Evolutionary conservation across 2,329 filamentous ascomycete species (phyloP), one percentile per base, ranked within the genome.

Genomic region (Fusarium scirpi): DNA sequence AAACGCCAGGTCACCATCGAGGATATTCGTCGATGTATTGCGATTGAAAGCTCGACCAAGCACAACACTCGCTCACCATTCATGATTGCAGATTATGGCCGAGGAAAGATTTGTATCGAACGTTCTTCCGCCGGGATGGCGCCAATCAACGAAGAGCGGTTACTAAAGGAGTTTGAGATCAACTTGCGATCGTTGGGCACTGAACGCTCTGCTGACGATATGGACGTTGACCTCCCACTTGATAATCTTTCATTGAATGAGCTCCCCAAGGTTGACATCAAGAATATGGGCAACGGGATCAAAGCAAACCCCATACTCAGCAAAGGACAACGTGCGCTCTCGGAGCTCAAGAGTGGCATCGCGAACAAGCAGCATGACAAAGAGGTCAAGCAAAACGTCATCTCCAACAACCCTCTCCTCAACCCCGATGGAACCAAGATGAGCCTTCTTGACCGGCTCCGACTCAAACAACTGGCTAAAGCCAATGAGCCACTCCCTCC

Each of bases 361-460:
- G 82, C 79, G 4, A 76, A 82, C 40, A 87, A 85, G 77, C 85
- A 87, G 76, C 80, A 86, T 70, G 79, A 84, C 64, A 82, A 82
- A 65, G 78, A 82, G 40, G 69, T 72, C 18, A 83, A 80, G 65
- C 72, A 77, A 55, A 78, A 80, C 27, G 70, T 77, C 16, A 74
- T 78, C 65, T 49, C 74, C 64, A 74, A 74, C 57, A 74, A 74
- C 45, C 70, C 78, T 0, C 71, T 79, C 58, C 70, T 81, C 40
- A 85, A 85, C 64, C 67, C 81, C 2, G 83, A 84, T 52, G 84
- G 81, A 45, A 79, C 80, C 47, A 84, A 90, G 81, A 89, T 91
- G 82, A 89, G 88, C 56, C 87, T 97, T 25, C 85, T 96, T 61
- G 92, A 94, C 78, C 90, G 92, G 51, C 87, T 97, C 69, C 90